A percentile compares a stretch with the other conserved stretches of the same genome.
phyloP scores from a whole-genome alignment of 2,329 filamentous ascomycete species.

The Hypocreales sp. region DNA sequence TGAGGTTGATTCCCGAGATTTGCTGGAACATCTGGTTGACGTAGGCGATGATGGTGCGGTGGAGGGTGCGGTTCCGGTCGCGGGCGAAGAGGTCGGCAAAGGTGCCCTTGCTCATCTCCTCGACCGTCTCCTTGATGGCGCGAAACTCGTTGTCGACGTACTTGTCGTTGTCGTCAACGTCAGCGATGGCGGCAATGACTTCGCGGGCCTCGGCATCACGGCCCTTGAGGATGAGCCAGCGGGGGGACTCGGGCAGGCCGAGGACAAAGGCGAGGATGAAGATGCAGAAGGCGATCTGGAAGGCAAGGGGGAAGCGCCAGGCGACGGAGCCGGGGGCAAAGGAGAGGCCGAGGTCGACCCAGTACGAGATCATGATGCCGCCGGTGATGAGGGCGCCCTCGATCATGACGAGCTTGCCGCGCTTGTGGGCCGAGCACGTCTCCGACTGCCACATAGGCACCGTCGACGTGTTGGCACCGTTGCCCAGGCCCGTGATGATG shows the following conservation, averaged over 20 bases:
- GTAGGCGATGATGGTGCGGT: constrained; percentile 43
- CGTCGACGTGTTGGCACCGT: constrained; percentile 41
- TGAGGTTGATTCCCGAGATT: constrained; percentile 47
- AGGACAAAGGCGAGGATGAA: constrained; percentile 39
- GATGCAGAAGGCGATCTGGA: constrained; percentile 40
- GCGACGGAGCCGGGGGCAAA: constrained; percentile 25
- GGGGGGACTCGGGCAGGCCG: constrained; percentile 37
- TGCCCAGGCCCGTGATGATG: constrained; percentile 42
- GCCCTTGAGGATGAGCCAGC: constrained; percentile 29
- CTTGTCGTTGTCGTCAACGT: constrained; percentile 35
- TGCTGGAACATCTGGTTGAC: constrained; percentile 51
- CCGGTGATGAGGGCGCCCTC: constrained; percentile 42
- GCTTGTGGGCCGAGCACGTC: constrained; percentile 38
- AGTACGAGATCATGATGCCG: constrained; percentile 42
- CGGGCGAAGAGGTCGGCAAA: constrained; percentile 43
- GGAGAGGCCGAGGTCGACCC: constrained; percentile 43
- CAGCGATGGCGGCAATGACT: constrained; percentile 37
- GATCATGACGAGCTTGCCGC: constrained; percentile 46
- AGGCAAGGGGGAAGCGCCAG: constrained; percentile 44
- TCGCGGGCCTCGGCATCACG: constrained; percentile 28
- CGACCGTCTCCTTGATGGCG: constrained; percentile 50
- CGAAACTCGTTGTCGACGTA: constrained; percentile 42
- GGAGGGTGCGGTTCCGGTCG: constrained; percentile 39
- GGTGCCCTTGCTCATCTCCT: constrained; percentile 48
- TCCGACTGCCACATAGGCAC: constrained; percentile 46